Evolutionary conservation across 768 basidiomycete genomes (phyloP).

Genomic region (Lactifluus hygrophoroides): DNA sequence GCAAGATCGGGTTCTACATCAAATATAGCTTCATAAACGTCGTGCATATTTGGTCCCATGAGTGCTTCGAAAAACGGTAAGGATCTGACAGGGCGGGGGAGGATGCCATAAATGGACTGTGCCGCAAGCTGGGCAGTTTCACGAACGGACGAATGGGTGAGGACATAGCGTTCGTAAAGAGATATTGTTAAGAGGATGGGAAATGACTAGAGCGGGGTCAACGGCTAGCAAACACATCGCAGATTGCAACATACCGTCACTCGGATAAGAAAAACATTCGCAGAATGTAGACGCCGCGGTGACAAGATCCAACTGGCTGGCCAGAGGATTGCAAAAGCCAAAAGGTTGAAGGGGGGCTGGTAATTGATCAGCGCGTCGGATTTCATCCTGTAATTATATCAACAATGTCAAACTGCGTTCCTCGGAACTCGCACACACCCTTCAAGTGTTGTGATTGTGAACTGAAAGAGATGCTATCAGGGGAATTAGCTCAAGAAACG

Average conservation of each 20-base stretch:
- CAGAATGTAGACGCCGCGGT: constrained; percentile 70
- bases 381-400: constrained; percentile 51
- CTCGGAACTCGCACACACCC: constrained; percentile 39
- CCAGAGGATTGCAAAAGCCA: constrained; percentile 73
- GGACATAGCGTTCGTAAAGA: constrained; percentile 68
- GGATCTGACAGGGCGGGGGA: constrained; percentile 64
- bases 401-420: background rate
- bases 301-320: constrained; percentile 68
- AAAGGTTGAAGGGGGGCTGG: constrained; percentile 81
- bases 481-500: background rate
- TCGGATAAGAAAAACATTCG: constrained; percentile 82
- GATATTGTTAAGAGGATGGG: constrained; percentile 71
- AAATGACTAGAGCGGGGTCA: constrained; percentile 42
- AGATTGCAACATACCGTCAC: constrained; percentile 46
- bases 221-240: background rate
- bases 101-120: constrained; percentile 48
- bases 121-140: constrained; percentile 45
- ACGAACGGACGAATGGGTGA: constrained; percentile 41
- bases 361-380: constrained; percentile 88
- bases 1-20: constrained; percentile 47
- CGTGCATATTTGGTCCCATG: constrained; percentile 58
- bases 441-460: constrained; percentile 79
- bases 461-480: constrained; percentile 75
- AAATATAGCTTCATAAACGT: constrained; percentile 73
- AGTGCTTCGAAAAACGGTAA: constrained; percentile 70